Evolutionary conservation across 2,329 filamentous ascomycete species (phyloP).

Genomic region (Penicillium sumatraense): DNA sequence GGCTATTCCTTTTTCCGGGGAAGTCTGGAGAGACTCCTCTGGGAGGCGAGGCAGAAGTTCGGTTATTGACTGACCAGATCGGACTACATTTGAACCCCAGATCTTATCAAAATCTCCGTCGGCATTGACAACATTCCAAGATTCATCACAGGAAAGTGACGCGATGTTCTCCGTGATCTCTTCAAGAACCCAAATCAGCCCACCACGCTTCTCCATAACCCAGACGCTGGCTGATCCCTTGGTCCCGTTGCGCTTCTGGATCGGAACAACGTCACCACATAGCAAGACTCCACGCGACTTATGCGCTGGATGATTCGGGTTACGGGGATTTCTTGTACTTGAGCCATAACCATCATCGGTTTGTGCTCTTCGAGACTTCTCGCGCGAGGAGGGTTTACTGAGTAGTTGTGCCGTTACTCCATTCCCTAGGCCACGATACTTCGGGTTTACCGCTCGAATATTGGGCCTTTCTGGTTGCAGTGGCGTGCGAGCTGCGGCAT

Average conservation of each 20-base stretch:
- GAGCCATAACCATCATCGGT: conserved; percentile 63
- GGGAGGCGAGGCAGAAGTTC: conserved; percentile 82
- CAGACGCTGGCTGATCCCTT: conserved; percentile 93
- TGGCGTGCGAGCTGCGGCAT: conserved; percentile 44
- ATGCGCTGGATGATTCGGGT: conserved; percentile 68
- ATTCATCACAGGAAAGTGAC: conserved; percentile 74
- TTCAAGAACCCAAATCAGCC: conserved; percentile 95
- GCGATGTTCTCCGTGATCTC: conserved; percentile 96
- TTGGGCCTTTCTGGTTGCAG: conserved; percentile 41
- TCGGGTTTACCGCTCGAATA: conserved; percentile 40
- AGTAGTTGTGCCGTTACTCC: conserved; percentile 87
- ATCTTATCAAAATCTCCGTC: conserved; percentile 81
- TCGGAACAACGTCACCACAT: conserved; percentile 97
- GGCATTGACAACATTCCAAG: conserved; percentile 71
- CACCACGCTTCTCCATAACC: conserved; percentile 96
- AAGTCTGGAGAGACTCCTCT: conserved; percentile 69
- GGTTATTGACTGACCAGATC: conserved; percentile 73
- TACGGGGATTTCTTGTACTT: conserved; percentile 58
- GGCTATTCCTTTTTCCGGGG: conserved; percentile 74
- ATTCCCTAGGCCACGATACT: conserved; percentile 68
- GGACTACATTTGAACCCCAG: conserved; percentile 75
- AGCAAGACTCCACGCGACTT: conserved; percentile 88
- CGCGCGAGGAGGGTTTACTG: conserved; percentile 74
- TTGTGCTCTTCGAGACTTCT: conserved; percentile 53
- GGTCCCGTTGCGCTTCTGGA: conserved; percentile 90